phyloP scores from a whole-genome alignment of 1,139 yeast genomes.

The Yarrowia galli region DNA sequence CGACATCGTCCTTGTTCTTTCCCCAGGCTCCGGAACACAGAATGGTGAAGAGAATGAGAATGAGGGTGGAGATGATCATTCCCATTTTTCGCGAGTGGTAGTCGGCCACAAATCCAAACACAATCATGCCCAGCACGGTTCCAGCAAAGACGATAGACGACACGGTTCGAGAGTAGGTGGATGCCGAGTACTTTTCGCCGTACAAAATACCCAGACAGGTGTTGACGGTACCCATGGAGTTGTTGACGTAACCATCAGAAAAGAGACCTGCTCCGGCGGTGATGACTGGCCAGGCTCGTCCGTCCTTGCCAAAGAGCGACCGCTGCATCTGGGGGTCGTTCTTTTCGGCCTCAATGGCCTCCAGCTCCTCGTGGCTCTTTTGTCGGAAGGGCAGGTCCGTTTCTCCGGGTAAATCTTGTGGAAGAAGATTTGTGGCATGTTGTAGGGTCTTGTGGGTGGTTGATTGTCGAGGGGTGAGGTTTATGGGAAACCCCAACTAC shows the following conservation, averaged over 20 bases:
- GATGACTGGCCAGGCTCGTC: slow-evolving; percentile 69
- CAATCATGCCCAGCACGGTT: slow-evolving; percentile 84
- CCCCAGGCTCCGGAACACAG: slow-evolving; percentile 92
- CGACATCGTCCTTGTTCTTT: slow-evolving; percentile 57
- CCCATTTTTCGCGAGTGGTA: slow-evolving; percentile 78
- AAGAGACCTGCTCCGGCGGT: slow-evolving; percentile 92
- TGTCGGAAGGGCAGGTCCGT: slow-evolving; percentile 9
- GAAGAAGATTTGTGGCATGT: slow-evolving; percentile 21
- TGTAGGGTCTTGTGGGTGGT: background rate
- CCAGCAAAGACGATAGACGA: slow-evolving; percentile 92
- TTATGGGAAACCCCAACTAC: slow-evolving; percentile 7
- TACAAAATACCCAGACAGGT: slow-evolving; percentile 71
- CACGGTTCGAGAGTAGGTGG: slow-evolving; percentile 76
- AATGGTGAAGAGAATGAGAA: slow-evolving; percentile 77
- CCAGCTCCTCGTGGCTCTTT: slow-evolving; percentile 7
- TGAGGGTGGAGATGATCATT: slow-evolving; percentile 75
- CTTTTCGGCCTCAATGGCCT: background rate
- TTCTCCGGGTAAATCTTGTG: slow-evolving; percentile 31
- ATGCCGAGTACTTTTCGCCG: slow-evolving; percentile 64
- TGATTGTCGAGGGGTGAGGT: background rate
- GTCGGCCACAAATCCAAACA: slow-evolving; percentile 82
- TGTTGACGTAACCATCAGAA: slow-evolving; percentile 89
- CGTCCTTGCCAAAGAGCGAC: slow-evolving; percentile 23
- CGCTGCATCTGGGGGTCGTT: slow-evolving; percentile 21
- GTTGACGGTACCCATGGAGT: slow-evolving; percentile 77